Evolutionary conservation across 1,284 basidiomycete genomes (phyloP), one percentile per base, ranked within the genome.

Genomic region (Malassezia brasiliensis): DNA sequence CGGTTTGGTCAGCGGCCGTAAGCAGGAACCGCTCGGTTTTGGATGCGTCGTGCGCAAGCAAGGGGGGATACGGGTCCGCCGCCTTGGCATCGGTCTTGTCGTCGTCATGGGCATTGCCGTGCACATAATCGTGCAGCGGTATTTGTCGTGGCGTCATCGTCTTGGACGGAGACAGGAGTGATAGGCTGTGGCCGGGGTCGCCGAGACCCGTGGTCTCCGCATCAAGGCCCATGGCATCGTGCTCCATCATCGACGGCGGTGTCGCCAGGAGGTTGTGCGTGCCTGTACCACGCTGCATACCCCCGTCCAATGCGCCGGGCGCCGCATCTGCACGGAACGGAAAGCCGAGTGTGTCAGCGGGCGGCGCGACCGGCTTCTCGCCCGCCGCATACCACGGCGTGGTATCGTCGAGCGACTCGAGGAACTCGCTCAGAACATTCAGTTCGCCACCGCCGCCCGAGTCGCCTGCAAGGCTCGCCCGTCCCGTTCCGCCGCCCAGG

Each of bases 1-100:
- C 83, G 44, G 88, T 88, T 72, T 96, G 91, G 76, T 96, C 91
- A 0, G 93, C 93, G 1, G 93, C 91, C 0, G 89, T 94, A 32
- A 96, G 80, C 64, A 96, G 80, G 77, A 94, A 96, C 40, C 82
- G 82, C 72, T 96, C 90, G 15, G 75, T 74, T 41, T 76, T 77
- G 20, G 53, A 49, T 3, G 60, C 56, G 15, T 61, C 56, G 8
- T 59, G 63, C n/a, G 55, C 53, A 0, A 69, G 40, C 7, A 60
- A 56, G 9, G 60, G 60, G 5, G 56, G 56, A 46, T 63, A 46
- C 15, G 39, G 44, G 7, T 28, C 42, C 5, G 40, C 6, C 22
- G 38, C 12, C n/a, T 28, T 32, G 10, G 42, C 20, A 7, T 50
- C 12, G 5, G 6, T 15, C 12, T n/a, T 7, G 14, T 35, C 31